Percentiles rank a stretch among this genome's conserved stretches.
These are phyloP conservation scores for Plasmodium malariae DNA, from an alignment of 169 alveolate species.

Conservation along the genomic window DNA sequence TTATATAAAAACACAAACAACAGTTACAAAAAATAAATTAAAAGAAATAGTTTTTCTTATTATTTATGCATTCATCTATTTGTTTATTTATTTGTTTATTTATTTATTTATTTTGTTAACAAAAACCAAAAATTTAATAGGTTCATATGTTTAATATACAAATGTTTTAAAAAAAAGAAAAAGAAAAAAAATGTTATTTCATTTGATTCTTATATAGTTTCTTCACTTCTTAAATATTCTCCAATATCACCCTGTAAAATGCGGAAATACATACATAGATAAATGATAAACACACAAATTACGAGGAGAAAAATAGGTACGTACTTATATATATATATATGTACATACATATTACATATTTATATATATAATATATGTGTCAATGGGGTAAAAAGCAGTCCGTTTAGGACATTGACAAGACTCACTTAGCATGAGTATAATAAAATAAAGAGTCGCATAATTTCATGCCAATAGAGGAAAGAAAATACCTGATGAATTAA, in stretches of 20 bases:
- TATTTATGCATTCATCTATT: not conserved
- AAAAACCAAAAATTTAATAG: not conserved
- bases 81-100: constrained; percentile 19
- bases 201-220: constrained; percentile 16
- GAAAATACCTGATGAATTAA: constrained; percentile 75
- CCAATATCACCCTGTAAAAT: constrained; percentile 75
- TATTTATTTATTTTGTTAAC: constrained; percentile 12
- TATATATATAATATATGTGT: too few relatives aligned
- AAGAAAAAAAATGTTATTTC: not conserved
- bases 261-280: too few relatives aligned
- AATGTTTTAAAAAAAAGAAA: not conserved
- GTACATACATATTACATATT: too few relatives aligned
- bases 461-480: not conserved
- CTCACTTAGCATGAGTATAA: too few relatives aligned
- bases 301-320: not conserved
- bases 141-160: not conserved
- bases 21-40: not conserved
- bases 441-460: not conserved
- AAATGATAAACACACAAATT: not conserved
- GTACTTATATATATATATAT: not conserved
- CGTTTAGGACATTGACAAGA: too few relatives aligned
- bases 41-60: not conserved
- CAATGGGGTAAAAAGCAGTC: too few relatives aligned
- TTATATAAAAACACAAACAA: constrained; percentile 6
- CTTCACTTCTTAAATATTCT: constrained; percentile 76